Conservation (phyloP, 2,329 filamentous ascomycete species). For the Akanthomyces dipterigenus region DNA sequence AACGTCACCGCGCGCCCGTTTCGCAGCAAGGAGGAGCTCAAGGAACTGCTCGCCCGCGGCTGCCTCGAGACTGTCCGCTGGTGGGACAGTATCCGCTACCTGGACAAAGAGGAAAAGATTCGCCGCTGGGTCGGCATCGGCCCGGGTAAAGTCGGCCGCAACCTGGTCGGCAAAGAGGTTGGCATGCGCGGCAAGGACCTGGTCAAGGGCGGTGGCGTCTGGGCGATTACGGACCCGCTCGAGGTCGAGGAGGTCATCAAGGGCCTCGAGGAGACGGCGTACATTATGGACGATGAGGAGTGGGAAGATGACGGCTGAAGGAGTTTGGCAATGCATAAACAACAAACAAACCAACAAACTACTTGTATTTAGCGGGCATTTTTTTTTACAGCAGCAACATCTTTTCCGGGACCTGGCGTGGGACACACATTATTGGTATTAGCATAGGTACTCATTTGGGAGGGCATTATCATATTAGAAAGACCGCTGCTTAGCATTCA, state of each 20-base stretch:
- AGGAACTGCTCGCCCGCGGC: slow-evolving; percentile 70
- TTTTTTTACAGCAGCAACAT: background rate
- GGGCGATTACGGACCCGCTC: slow-evolving; percentile 77
- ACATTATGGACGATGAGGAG: slow-evolving; percentile 42
- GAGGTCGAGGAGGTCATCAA: slow-evolving; percentile 64
- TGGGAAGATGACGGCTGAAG: slow-evolving; percentile 15
- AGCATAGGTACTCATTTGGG: background rate
- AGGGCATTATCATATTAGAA: background rate
- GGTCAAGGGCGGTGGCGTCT: slow-evolving; percentile 84
- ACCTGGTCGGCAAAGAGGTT: slow-evolving; percentile 91
- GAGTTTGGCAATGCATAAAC: background rate
- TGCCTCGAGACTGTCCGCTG: slow-evolving; percentile 89
- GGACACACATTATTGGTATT: background rate
- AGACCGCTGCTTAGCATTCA: background rate
- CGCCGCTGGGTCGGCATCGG: slow-evolving; percentile 86
- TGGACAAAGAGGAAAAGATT: slow-evolving; percentile 77
- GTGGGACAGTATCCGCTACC: slow-evolving; percentile 89
- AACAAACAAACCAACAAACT: background rate
- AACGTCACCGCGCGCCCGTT: slow-evolving; percentile 83
- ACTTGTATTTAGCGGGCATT: slow-evolving; percentile 10
- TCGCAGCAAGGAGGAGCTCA: slow-evolving; percentile 62
- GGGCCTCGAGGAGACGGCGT: slow-evolving; percentile 59
- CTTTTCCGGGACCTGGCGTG: background rate
- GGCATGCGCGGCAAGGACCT: slow-evolving; percentile 73
- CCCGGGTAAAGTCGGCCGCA: slow-evolving; percentile 87